Conservation (phyloP, 768 basidiomycete species). For the Boletus sp. region DNA sequence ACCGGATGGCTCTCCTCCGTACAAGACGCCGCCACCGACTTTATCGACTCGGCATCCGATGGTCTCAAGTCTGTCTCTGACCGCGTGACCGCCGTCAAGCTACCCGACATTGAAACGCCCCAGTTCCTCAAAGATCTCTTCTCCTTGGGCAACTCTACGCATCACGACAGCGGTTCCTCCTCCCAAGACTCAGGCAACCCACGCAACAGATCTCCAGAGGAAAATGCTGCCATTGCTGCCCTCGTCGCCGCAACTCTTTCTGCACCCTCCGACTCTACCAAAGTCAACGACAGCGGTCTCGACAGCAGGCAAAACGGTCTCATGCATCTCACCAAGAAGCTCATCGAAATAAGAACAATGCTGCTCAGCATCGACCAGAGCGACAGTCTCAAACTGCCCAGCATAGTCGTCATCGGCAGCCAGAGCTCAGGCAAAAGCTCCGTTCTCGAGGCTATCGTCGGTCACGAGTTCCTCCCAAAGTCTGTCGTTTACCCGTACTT, state of each 20-base stretch:
- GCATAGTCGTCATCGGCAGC: slow-evolving; percentile 97
- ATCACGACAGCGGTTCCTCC: slow-evolving; percentile 32
- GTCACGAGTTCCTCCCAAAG: slow-evolving; percentile 98
- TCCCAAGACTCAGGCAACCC: slow-evolving; percentile 38
- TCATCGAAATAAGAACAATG: slow-evolving; percentile 95
- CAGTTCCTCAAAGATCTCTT: slow-evolving; percentile 72
- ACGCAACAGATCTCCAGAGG: slow-evolving; percentile 46
- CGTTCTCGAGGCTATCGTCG: slow-evolving; percentile 95
- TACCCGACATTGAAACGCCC: slow-evolving; percentile 55
- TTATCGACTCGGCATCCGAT: slow-evolving; percentile 72
- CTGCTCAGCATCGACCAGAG: slow-evolving; percentile 96
- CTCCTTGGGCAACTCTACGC: slow-evolving; percentile 30
- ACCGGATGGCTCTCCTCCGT: slow-evolving; percentile 62
- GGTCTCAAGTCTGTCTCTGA: slow-evolving; percentile 59
- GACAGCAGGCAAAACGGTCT: slow-evolving; percentile 74
- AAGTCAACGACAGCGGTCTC: slow-evolving; percentile 28
- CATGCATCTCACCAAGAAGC: slow-evolving; percentile 89
- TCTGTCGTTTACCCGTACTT: slow-evolving; percentile 41
- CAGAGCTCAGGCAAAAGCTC: slow-evolving; percentile 99
- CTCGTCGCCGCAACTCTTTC: slow-evolving; percentile 78
- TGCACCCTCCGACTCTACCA: slow-evolving; percentile 60
- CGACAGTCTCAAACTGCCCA: slow-evolving; percentile 90
- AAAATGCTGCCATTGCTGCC: slow-evolving; percentile 66
- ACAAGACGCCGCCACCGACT: slow-evolving; percentile 57
- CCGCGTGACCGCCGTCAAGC: slow-evolving; percentile 58